Evolutionary conservation across 164 flowering plant species (phyloP).

Genomic region (Annona squamosa): DNA sequence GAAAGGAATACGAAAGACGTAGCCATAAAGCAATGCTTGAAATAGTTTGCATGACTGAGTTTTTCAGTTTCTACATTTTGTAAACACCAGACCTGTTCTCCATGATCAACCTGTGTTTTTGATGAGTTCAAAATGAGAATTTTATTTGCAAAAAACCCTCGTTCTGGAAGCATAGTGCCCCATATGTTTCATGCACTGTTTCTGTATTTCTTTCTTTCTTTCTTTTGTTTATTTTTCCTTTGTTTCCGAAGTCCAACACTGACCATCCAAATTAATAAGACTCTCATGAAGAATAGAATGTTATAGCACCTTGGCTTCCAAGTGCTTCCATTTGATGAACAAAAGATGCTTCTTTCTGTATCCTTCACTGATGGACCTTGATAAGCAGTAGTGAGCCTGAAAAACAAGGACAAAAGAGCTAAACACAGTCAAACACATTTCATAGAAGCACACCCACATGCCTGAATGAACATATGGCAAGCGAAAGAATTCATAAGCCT

Average conservation of each 20-base stretch:
- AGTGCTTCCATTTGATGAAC: slow-evolving; percentile 86
- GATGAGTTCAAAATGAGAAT: too few relatives aligned
- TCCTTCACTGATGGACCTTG: slow-evolving; percentile 32
- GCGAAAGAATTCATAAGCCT: background rate
- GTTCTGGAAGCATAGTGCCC: too few relatives aligned
- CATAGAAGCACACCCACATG: background rate
- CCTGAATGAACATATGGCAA: background rate
- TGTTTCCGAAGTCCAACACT: background rate
- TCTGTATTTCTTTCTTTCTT: too few relatives aligned
- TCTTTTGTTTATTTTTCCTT: background rate
- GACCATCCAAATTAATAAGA: background rate
- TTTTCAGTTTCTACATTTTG: background rate
- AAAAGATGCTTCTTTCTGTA: slow-evolving; percentile 59
- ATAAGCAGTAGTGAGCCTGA: slow-evolving; percentile 73
- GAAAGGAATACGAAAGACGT: too few relatives aligned
- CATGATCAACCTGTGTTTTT: too few relatives aligned
- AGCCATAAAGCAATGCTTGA: background rate
- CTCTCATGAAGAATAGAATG: background rate
- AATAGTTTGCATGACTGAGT: background rate
- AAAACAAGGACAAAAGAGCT: background rate
- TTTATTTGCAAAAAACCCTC: too few relatives aligned
- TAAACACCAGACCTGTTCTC: too few relatives aligned
- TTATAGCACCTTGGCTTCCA: slow-evolving; percentile 89
- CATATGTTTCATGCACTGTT: too few relatives aligned
- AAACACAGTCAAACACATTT: background rate